Conservation (phyloP, 2,329 filamentous ascomycete genomes). For the Botrytis aclada region DNA sequence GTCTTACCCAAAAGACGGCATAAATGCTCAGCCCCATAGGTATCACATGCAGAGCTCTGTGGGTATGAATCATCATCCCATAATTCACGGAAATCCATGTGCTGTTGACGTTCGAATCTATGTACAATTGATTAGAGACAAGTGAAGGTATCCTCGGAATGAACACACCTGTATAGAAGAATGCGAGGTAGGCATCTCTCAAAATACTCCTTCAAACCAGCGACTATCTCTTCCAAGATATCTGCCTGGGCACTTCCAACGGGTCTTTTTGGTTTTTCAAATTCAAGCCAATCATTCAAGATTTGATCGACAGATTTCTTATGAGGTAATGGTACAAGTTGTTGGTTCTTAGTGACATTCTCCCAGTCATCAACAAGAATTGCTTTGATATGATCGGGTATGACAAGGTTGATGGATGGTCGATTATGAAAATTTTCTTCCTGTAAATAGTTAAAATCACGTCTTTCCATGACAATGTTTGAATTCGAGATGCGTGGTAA, state of each 20-base stretch:
- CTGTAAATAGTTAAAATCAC: constrained; percentile 46
- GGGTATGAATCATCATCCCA: constrained; percentile 63
- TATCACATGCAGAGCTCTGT: constrained; percentile 70
- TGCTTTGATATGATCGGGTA: constrained; percentile 88
- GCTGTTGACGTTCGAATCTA: constrained; percentile 88
- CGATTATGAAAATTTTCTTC: constrained; percentile 84
- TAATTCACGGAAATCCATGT: constrained; percentile 69
- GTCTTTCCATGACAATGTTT: not conserved
- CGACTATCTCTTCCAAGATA: constrained; percentile 84
- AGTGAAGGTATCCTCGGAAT: not conserved
- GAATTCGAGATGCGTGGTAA: constrained; percentile 3
- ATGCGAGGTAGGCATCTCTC: constrained; percentile 85
- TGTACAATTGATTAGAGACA: not conserved
- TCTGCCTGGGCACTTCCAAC: constrained; percentile 70
- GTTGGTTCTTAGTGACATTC: constrained; percentile 92
- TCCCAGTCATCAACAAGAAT: constrained; percentile 98
- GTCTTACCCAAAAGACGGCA: constrained; percentile 78
- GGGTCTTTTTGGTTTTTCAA: constrained; percentile 64
- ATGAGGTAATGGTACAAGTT: constrained; percentile 82
- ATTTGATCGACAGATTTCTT: constrained; percentile 72
- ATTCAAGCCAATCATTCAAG: constrained; percentile 73
- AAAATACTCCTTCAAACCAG: constrained; percentile 89
- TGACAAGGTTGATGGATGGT: constrained; percentile 79
- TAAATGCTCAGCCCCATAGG: constrained; percentile 92
- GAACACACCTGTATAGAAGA: constrained; percentile 69